Conservation (phyloP, 441 rosid species). For the Pelargonium myrrhifolium region DNA sequence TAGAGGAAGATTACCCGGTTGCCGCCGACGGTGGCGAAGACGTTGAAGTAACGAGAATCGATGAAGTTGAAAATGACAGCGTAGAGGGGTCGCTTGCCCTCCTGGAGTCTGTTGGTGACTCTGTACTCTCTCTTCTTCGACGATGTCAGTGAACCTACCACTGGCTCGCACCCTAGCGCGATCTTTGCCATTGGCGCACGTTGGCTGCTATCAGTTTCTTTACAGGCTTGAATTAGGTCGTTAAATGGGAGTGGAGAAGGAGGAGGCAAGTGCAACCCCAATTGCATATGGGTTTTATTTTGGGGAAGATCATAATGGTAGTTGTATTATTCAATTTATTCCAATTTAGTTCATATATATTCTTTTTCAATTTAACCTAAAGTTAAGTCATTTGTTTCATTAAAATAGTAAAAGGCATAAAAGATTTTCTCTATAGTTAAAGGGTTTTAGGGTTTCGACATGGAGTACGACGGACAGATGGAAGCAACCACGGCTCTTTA, state of each 20-base stretch:
- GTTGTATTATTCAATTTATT: too few species aligned
- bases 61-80: conserved; percentile 81
- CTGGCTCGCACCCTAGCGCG: conserved; percentile 67
- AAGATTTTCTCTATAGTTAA: too few species aligned
- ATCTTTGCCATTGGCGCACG: conserved; percentile 55
- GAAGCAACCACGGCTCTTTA: too few species aligned
- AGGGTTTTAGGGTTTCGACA: too few species aligned
- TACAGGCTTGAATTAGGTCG: neutral
- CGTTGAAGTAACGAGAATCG: conserved; percentile 73
- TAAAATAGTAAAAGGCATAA: too few species aligned
- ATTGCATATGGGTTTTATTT: too few species aligned
- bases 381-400: too few species aligned
- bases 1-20: conserved; percentile 49
- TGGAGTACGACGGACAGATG: too few species aligned
- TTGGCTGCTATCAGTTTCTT: neutral
- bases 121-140: conserved; percentile 75
- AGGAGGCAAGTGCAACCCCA: too few species aligned
- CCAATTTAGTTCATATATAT: too few species aligned
- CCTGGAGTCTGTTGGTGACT: conserved; percentile 82
- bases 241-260: neutral
- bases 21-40: conserved; percentile 92
- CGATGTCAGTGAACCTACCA: conserved; percentile 64
- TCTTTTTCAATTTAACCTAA: too few species aligned
- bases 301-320: too few species aligned
- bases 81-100: conserved; percentile 81